phyloP scores from a whole-genome alignment of 768 basidiomycete genomes.

The Boletus rex-veris region DNA sequence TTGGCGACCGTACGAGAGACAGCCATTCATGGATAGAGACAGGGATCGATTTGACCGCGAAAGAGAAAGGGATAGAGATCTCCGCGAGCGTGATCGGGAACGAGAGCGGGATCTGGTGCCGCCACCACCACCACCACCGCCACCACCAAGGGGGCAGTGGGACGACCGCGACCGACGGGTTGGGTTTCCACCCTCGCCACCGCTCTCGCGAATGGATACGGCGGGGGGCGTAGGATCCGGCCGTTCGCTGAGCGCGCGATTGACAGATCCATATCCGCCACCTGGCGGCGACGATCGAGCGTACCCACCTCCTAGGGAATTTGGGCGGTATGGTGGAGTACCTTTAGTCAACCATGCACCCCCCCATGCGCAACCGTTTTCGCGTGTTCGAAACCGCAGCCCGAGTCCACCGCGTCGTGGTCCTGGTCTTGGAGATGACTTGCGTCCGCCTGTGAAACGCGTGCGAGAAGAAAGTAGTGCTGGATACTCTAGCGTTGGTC shows the following conservation, averaged over 20 bases:
- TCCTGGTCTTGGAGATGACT: slow-evolving; percentile 32
- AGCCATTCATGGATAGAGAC: slow-evolving; percentile 26
- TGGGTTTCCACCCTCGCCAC: slow-evolving; percentile 22
- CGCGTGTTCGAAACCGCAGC: slow-evolving; percentile 46
- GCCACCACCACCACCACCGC: slow-evolving; percentile 8
- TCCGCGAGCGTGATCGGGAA: slow-evolving; percentile 39
- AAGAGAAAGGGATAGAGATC: slow-evolving; percentile 25
- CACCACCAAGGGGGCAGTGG: slow-evolving; percentile 33
- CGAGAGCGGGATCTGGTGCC: slow-evolving; percentile 19
- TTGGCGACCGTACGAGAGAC: slow-evolving; percentile 37
- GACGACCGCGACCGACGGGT: slow-evolving; percentile 39
- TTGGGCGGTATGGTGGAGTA: slow-evolving; percentile 20
- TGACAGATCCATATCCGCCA: slow-evolving; percentile 27
- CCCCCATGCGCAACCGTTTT: slow-evolving; percentile 20
- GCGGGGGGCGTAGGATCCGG: slow-evolving; percentile 4
- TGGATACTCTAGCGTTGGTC: slow-evolving; percentile 4
- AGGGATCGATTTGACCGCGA: slow-evolving; percentile 42
- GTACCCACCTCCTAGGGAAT: slow-evolving; percentile 26
- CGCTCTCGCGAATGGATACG: slow-evolving; percentile 17
- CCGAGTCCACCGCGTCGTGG: slow-evolving; percentile 38
- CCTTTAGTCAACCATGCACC: slow-evolving; percentile 12
- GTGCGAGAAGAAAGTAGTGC: slow-evolving; percentile 41
- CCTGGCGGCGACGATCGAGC: slow-evolving; percentile 22
- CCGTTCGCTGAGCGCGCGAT: slow-evolving; percentile 28
- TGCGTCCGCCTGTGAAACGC: slow-evolving; percentile 45